Conservation (phyloP, 1,284 basidiomycete species). For the Trichosporon ovoides region DNA sequence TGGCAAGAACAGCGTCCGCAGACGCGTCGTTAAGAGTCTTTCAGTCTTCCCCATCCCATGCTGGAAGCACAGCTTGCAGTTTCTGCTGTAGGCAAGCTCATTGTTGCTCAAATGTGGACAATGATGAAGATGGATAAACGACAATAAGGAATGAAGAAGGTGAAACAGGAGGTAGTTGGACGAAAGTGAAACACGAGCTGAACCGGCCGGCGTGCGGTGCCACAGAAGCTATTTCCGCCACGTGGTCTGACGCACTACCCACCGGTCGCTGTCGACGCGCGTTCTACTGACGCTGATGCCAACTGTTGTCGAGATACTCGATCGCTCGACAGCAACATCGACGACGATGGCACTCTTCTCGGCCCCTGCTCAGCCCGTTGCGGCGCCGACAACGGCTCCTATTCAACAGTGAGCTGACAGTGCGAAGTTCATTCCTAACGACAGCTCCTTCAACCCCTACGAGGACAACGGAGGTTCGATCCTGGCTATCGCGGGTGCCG, state of each 20-base stretch:
- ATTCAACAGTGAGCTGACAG: constrained; percentile 38
- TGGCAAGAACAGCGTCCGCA: neutral
- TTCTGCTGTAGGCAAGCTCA: neutral
- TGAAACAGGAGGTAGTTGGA: neutral
- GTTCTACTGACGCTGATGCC: constrained; percentile 10
- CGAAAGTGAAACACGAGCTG: neutral
- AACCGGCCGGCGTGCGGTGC: neutral
- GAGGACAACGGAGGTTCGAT: constrained; percentile 88
- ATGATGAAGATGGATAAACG: neutral
- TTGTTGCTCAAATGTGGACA: neutral
- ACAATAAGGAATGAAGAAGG: neutral
- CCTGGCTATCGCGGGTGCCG: constrained; percentile 83
- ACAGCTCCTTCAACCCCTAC: constrained; percentile 71
- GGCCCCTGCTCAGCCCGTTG: constrained; percentile 20
- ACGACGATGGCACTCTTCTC: constrained; percentile 37
- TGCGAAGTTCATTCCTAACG: constrained; percentile 1
- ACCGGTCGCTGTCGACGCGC: constrained; percentile 14
- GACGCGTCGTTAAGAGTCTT: neutral
- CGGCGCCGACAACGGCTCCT: constrained; percentile 22
- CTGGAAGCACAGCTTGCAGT: no score
- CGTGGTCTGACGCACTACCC: constrained; percentile 12
- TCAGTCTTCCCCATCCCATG: no score
- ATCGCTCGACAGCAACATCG: neutral
- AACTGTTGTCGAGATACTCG: constrained; percentile 5
- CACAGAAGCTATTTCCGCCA: constrained; percentile 4